phyloP scores from a whole-genome alignment of 495 filamentous ascomycete genomes.

The Thermothielavioides terrestris region DNA sequence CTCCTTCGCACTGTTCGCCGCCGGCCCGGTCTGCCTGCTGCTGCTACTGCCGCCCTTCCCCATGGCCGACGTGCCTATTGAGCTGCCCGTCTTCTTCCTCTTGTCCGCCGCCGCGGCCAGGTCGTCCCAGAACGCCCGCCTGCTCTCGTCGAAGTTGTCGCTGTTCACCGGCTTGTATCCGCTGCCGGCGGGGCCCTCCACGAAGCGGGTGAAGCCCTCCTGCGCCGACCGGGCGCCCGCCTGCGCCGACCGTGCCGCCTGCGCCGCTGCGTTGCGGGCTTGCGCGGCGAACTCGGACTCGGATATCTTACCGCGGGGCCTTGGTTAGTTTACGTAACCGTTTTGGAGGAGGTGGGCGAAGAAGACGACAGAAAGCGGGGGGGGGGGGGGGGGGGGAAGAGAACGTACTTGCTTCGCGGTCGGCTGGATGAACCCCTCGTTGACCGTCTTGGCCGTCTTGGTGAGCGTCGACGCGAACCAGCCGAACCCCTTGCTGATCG shows the following conservation, averaged over 20 bases:
- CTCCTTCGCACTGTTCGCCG: conserved; percentile 38
- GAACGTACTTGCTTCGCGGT: conserved; percentile 69
- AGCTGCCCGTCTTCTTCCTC: conserved; percentile 28
- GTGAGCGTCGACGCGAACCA: conserved; percentile 84
- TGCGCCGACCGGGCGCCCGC: conserved; percentile 53
- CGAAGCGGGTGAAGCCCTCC: conserved; percentile 72
- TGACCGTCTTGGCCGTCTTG: conserved; percentile 80
- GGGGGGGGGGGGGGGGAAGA: too few relatives aligned
- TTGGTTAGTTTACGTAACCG: too few relatives aligned
- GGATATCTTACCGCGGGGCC: too few relatives aligned
- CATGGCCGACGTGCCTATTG: conserved; percentile 69
- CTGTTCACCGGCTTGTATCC: conserved; percentile 27
- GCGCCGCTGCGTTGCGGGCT: conserved; percentile 61
- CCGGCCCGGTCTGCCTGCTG: conserved; percentile 20
- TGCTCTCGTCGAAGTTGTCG: conserved; percentile 46
- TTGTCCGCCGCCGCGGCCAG: conserved; percentile 49
- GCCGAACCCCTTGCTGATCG: conserved; percentile 84
- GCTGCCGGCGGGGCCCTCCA: conserved; percentile 48
- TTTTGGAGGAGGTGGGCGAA: conserved; percentile 2
- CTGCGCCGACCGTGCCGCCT: conserved; percentile 52
- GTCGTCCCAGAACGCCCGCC: conserved; percentile 87
- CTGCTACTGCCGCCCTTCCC: conserved; percentile 42
- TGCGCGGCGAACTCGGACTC: conserved; percentile 84
- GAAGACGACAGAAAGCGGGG: background rate
- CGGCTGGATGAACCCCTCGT: conserved; percentile 83